These are phyloP conservation scores for Podospora appendiculata DNA, from an alignment of 495 filamentous ascomycete species.

Conservation along the genomic window DNA sequence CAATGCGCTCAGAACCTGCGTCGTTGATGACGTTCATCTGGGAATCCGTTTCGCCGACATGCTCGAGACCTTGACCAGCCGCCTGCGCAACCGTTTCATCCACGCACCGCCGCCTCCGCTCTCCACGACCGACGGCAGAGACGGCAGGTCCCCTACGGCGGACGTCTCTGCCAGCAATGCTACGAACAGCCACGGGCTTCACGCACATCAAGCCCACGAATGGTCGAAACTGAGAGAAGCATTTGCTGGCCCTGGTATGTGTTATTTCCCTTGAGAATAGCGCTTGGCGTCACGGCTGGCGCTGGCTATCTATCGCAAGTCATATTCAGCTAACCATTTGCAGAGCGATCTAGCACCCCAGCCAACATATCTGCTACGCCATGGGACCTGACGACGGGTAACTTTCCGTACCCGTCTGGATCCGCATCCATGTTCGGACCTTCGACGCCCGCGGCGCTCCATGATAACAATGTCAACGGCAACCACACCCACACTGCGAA, in stretches of 20 bases:
- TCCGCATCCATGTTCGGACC: conserved; percentile 38
- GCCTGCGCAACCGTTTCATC: conserved; percentile 68
- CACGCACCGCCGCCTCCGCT: conserved; percentile 38
- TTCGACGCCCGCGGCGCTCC: conserved; percentile 33
- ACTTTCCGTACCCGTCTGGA: conserved; percentile 39
- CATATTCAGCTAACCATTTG: not conserved
- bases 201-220: conserved; percentile 6
- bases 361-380: conserved; percentile 49
- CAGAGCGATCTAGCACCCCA: conserved; percentile 38
- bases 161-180: conserved; percentile 15
- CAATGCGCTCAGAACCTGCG: conserved; percentile 69
- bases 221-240: conserved; percentile 24
- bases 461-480: conserved; percentile 9
- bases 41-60: conserved; percentile 90
- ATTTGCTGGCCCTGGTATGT: conserved; percentile 16
- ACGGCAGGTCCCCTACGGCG: conserved; percentile 29
- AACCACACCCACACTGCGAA: not conserved
- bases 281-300: too few relatives aligned
- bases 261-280: not conserved
- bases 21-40: conserved; percentile 96
- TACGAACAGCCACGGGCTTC: conserved; percentile 19
- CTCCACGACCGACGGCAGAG: conserved; percentile 27
- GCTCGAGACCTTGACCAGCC: conserved; percentile 69
- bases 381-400: conserved; percentile 40
- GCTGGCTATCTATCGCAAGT: not conserved